Evolutionary conservation across 2,329 filamentous ascomycete genomes (phyloP), one percentile per base, ranked within the genome.

Genomic region (Cyphellophora attinorum): DNA sequence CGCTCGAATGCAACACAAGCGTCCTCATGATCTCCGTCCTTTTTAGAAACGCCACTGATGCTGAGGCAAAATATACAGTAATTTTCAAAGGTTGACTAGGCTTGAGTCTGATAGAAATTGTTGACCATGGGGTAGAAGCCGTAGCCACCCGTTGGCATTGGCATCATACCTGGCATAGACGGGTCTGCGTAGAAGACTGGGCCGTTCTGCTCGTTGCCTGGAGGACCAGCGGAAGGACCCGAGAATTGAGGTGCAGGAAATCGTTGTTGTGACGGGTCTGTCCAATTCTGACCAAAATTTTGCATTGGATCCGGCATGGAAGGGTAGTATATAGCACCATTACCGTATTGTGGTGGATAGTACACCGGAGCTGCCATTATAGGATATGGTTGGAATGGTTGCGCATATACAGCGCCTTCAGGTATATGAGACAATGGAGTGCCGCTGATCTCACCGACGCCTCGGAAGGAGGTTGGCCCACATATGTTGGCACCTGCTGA

Each of bases 101-200:
- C 37, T 13, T 44, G 39, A 13, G 39, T 30, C 12, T 35, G 44
- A 31, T 46, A 46, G 33, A 44, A 93, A 36, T 66, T 58, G 5
- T 56, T 58, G 46, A 69, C 51, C 72, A 69, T 51, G 65, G 76
- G 43, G 69, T 73, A 41, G 46, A 60, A 74, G 53, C 69, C 74
- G 42, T 65, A 70, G 6, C 21, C 21, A 25, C 21, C 21, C 21
- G n/a, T 25, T 25, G 21, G 21, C 21, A 25, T 25, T 25, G 21
- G 21, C 21, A 25, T 25, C 21, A 25, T 25, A n/a, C 21, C 21
- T 21, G 30, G 39, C 33, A 40, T 38, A n/a, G 78, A 71, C 5
- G 84, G 72, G 52, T 93, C 83, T 51, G 86, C 88, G 56, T 94
- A 98, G 58, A 93, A 96, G 1, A 94, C 86, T 73, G 93, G 96